phyloP scores from a whole-genome alignment of 805 yeast species.

The Candida caryicola region DNA sequence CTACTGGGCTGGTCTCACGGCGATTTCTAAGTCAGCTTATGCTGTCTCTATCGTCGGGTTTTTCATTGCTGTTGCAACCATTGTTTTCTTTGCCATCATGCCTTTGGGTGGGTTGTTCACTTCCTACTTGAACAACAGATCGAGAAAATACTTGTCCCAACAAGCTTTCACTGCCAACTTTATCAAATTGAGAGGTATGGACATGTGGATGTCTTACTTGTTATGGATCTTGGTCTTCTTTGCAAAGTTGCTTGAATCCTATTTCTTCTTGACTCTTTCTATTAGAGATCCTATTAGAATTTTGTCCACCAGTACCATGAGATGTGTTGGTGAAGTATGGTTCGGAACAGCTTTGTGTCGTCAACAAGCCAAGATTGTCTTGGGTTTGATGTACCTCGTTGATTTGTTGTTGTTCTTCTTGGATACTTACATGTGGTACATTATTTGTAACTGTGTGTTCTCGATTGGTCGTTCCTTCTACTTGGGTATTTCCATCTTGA shows the following conservation, averaged over 20 bases:
- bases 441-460: slow-evolving; percentile 89
- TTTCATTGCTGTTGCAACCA: slow-evolving; percentile 81
- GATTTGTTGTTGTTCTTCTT: slow-evolving; percentile 94
- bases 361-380: slow-evolving; percentile 83
- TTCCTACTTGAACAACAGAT: slow-evolving; percentile 79
- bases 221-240: slow-evolving; percentile 87
- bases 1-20: slow-evolving; percentile 69
- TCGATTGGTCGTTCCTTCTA: slow-evolving; percentile 97
- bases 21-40: slow-evolving; percentile 67
- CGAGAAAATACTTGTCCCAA: slow-evolving; percentile 87
- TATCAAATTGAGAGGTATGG: slow-evolving; percentile 75
- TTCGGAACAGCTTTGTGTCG: slow-evolving; percentile 71
- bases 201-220: slow-evolving; percentile 94
- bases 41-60: slow-evolving; percentile 84
- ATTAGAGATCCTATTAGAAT: slow-evolving; percentile 93
- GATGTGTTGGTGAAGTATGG: slow-evolving; percentile 96
- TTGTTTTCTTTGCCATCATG: slow-evolving; percentile 86
- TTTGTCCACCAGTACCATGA: slow-evolving; percentile 78
- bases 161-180: slow-evolving; percentile 95
- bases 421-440: slow-evolving; percentile 99
- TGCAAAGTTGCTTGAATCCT: slow-evolving; percentile 88
- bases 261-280: slow-evolving; percentile 84
- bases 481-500: slow-evolving; percentile 96
- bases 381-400: slow-evolving; percentile 90
- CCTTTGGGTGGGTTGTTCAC: slow-evolving; percentile 97